Conservation (phyloP, 192 early-diverging fungal species). For the Powellomyces hirtus region DNA sequence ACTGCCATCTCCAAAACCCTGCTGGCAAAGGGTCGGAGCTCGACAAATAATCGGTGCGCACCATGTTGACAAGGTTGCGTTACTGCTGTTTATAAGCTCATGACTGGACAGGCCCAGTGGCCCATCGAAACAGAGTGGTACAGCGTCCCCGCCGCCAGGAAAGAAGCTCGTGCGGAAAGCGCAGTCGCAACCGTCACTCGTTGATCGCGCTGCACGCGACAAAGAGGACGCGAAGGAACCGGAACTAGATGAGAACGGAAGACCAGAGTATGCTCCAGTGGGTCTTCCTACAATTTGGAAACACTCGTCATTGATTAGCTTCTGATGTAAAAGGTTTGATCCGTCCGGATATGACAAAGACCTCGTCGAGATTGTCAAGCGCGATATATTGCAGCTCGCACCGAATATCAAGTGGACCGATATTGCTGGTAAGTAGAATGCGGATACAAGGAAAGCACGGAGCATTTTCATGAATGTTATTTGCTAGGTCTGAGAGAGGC, state of each 20-base stretch:
- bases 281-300: too few species aligned
- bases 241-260: conserved; percentile 7
- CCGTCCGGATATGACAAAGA: conserved; percentile 61
- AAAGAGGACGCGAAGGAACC: conserved; percentile 15
- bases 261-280: conserved; percentile 33
- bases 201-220: conserved; percentile 19
- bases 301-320: background rate
- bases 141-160: conserved; percentile 19
- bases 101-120: too few species aligned
- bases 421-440: conserved; percentile 46
- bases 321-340: conserved; percentile 39
- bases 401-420: conserved; percentile 59
- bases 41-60: too few species aligned
- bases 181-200: conserved; percentile 30
- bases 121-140: background rate
- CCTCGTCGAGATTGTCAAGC: conserved; percentile 60
- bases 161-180: conserved; percentile 30
- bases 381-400: conserved; percentile 55
- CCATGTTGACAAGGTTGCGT: too few species aligned
- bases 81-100: too few species aligned
- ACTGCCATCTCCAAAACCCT: conserved; percentile 5
- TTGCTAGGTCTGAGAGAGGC: conserved; percentile 51
- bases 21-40: conserved; percentile 4
- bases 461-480: background rate
- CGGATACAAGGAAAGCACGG: background rate